Conservation (phyloP, 148 eudicot species). For the Amaranthus palmeri region DNA sequence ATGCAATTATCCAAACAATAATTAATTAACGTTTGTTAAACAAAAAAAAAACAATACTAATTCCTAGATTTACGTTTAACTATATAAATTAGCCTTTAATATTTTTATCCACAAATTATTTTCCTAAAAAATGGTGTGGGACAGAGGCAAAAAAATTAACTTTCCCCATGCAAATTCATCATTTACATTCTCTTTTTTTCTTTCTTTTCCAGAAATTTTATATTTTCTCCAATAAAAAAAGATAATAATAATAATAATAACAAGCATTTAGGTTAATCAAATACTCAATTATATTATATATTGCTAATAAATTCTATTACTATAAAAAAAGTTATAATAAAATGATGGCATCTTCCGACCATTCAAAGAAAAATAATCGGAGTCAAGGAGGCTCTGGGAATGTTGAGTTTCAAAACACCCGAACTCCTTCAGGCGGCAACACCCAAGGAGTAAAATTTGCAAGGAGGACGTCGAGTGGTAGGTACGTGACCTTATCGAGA, state of each 20-base stretch:
- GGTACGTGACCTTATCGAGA: conserved; percentile 62
- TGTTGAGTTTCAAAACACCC: conserved; percentile 19
- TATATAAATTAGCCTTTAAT: background rate
- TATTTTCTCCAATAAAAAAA: background rate
- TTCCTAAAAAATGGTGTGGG: conserved; percentile 16
- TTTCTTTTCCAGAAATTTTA: background rate
- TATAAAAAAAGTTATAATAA: background rate
- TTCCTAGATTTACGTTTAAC: conserved; percentile 11
- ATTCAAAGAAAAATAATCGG: conserved; percentile 34
- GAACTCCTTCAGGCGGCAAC: conserved; percentile 24
- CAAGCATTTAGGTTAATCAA: conserved; percentile 2
- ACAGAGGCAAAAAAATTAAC: conserved; percentile 16
- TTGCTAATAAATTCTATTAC: background rate
- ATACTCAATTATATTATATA: background rate
- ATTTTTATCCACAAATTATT: conserved; percentile 17
- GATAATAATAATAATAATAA: too few relatives aligned
- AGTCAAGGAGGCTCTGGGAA: conserved; percentile 32
- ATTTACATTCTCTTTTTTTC: conserved; percentile 5
- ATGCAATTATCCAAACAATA: too few relatives aligned
- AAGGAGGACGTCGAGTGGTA: conserved; percentile 62
- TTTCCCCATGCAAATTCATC: conserved; percentile 12
- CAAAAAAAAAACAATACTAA: background rate
- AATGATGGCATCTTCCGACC: conserved; percentile 28
- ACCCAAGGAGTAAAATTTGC: conserved; percentile 62
- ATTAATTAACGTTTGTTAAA: too few relatives aligned